These are phyloP conservation scores for Sungouiella thailandica DNA, from an alignment of 805 yeast species.

Conservation along the genomic window DNA sequence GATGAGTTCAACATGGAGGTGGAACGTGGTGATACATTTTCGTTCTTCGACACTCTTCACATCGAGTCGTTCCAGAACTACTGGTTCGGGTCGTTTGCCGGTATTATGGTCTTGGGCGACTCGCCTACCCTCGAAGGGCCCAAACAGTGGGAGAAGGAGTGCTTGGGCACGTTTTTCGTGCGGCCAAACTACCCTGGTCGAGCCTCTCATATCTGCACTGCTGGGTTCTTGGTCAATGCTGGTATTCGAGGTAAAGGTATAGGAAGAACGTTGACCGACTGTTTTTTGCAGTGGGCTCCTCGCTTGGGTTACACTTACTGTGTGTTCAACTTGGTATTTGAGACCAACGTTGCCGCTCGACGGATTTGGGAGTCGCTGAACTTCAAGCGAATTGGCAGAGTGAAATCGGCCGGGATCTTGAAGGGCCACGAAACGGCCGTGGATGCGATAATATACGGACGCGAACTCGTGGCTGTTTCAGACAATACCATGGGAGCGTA, in stretches of 20 bases:
- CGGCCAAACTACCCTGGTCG: constrained; percentile 92
- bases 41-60: constrained; percentile 76
- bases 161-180: constrained; percentile 81
- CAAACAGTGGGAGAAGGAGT: constrained; percentile 87
- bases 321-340: constrained; percentile 81
- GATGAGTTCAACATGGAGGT: constrained; percentile 94
- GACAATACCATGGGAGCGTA: constrained; percentile 48
- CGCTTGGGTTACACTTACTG: constrained; percentile 80
- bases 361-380: constrained; percentile 70
- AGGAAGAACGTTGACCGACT: constrained; percentile 78
- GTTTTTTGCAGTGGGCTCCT: constrained; percentile 89
- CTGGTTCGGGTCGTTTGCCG: constrained; percentile 88
- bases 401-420: constrained; percentile 83
- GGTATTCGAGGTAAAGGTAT: constrained; percentile 91
- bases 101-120: constrained; percentile 77
- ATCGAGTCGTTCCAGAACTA: constrained; percentile 72
- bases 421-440: constrained; percentile 82
- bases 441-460: constrained; percentile 81
- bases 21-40: constrained; percentile 80
- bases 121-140: constrained; percentile 39
- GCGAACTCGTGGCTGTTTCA: constrained; percentile 58
- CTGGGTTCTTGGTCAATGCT: constrained; percentile 82
- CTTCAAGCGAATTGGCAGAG: constrained; percentile 73
- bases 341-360: constrained; percentile 79
- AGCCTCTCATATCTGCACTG: constrained; percentile 89